Base-by-base conservation (phyloP, 768 basidiomycete species). In the Lactarius vividus region DNA sequence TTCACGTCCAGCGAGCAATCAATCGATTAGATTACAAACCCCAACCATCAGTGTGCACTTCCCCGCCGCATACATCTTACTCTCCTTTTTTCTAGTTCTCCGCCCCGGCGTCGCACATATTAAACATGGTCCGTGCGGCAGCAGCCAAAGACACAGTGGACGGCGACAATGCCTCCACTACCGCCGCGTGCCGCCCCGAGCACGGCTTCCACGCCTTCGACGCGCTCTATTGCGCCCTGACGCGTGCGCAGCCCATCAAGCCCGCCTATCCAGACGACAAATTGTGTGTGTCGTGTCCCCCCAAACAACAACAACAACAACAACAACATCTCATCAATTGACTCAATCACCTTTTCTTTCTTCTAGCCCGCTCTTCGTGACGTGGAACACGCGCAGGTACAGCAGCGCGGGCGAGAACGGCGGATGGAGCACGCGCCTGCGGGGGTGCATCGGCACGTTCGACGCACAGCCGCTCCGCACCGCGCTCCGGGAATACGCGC, bases 361-460 rank as follows among this genome's bases (percentile, higher is more conserved):
- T 29, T 18, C 23, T 69, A 94, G 94, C 77, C 94, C 96, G 15
- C 81, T 99, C 62, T 99, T 99, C 76, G 94, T 98, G 37, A 98
- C 96, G 7, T 99, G 96, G 96, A 95, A 94, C 77, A 88, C 85
- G 54, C 84, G 83, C 65, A 84, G 37, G 81, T 81, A 64, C 85
- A 84, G 63, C 85, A 84, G 63, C 78, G 85, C 23, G 86, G 85
- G 31, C 9, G 18, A 31, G 16, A 13, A 49, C 1, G 18, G 40
- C 18, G 52, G 31, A 2, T 23, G 63, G 58, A 40, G 33, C 83
- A 85, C 64, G 74, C 83, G 26, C 81, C 80, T 99, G 67, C 80
- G 96, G 60, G 96, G 96, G 56, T 99, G 96, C 78, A 98, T 99
- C 71, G 96, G 96, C 72, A 94, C 85, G 76, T 99, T 99, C 72